Percentiles rank a stretch among this genome's conserved stretches.
These are phyloP conservation scores for Penicillium silybi DNA, from an alignment of 495 filamentous ascomycete genomes.

Conservation along the genomic window DNA sequence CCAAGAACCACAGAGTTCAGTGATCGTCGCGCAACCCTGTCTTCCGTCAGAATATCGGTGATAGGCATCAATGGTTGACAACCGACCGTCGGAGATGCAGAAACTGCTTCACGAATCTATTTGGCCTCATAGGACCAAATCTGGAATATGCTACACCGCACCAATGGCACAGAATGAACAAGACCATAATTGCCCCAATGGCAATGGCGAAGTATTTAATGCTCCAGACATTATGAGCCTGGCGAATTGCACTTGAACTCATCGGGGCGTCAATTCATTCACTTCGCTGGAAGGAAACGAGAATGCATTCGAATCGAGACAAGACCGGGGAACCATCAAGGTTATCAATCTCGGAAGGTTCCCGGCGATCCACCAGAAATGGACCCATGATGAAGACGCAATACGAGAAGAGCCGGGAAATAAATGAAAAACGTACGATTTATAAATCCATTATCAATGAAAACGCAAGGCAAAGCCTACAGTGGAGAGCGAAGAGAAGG, in stretches of 20 bases:
- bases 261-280: neutral
- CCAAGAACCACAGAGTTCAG: neutral
- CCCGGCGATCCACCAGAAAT: neutral
- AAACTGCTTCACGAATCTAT: neutral
- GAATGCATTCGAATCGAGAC: neutral
- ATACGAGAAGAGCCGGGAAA: neutral
- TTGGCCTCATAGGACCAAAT: neutral
- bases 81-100: neutral
- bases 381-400: neutral
- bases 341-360: neutral
- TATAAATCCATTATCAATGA: neutral
- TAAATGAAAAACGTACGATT: neutral
- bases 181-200: constrained; percentile 6
- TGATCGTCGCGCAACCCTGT: neutral
- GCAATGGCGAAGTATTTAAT: constrained; percentile 10
- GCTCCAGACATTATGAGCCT: constrained; percentile 5
- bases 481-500: too few species aligned
- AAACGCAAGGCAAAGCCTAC: neutral
- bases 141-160: neutral
- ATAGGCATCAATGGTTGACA: neutral
- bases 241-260: neutral
- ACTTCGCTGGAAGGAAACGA: neutral
- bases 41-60: neutral
- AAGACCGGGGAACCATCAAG: neutral
- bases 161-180: constrained; percentile 4